Conservation (phyloP, 2,329 filamentous ascomycete species). For the Nothopassalora personata region DNA sequence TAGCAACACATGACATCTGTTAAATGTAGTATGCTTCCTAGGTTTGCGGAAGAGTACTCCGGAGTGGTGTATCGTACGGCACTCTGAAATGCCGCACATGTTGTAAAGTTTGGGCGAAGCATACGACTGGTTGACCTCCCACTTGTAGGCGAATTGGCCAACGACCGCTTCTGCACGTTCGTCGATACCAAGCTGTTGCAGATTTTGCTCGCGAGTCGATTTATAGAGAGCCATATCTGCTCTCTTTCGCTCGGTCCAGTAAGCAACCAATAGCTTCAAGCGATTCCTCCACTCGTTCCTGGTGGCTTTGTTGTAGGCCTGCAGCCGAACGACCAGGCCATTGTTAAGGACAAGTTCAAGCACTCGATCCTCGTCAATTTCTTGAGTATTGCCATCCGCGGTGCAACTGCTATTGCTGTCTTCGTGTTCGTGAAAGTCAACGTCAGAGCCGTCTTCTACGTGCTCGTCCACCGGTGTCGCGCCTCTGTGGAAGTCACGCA, state of each 20-base stretch:
- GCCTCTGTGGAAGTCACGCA: constrained; percentile 52
- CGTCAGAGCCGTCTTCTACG: constrained; percentile 49
- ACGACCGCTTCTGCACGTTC: constrained; percentile 60
- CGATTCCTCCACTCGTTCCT: constrained; percentile 59
- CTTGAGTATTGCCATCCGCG: constrained; percentile 50
- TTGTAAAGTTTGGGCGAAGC: constrained; percentile 63
- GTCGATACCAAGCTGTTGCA: constrained; percentile 57
- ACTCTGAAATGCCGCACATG: constrained; percentile 60
- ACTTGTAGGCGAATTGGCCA: constrained; percentile 63
- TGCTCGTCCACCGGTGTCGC: constrained; percentile 49
- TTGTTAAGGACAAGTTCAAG: constrained; percentile 60
- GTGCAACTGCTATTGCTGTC: constrained; percentile 22
- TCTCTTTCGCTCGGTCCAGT: constrained; percentile 56
- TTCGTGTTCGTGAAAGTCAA: constrained; percentile 51
- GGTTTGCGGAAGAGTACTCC: constrained; percentile 61
- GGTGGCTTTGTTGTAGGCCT: constrained; percentile 51
- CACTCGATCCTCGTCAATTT: constrained; percentile 52
- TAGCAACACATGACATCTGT: constrained; percentile 56
- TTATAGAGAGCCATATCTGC: constrained; percentile 56
- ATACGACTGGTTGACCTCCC: constrained; percentile 60
- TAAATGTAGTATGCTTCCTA: constrained; percentile 57
- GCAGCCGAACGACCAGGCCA: constrained; percentile 55
- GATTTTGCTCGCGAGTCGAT: constrained; percentile 52
- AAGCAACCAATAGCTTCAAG: constrained; percentile 52
- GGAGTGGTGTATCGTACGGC: constrained; percentile 57